Conservation (phyloP, 2,329 filamentous ascomycete species). For the Cladorrhinum sp. region DNA sequence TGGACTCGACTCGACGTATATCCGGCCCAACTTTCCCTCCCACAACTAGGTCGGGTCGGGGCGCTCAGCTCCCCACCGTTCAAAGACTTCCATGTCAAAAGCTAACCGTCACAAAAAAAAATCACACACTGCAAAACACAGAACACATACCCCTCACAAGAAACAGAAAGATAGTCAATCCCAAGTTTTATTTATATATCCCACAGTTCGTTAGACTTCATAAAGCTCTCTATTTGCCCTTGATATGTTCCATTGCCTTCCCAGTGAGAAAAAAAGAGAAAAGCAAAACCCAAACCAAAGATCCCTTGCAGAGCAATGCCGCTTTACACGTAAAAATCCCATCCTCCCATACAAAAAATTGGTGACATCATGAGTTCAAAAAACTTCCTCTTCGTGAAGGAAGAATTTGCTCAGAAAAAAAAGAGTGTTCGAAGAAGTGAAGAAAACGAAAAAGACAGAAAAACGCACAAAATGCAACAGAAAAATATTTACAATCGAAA, state of each 20-base stretch:
- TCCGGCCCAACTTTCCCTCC: too few species aligned
- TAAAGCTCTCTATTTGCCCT: background rate
- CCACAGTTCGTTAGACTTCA: background rate
- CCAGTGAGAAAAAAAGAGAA: too few species aligned
- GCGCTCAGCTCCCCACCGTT: too few species aligned
- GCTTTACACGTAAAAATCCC: background rate
- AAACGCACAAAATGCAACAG: background rate
- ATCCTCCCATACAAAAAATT: background rate
- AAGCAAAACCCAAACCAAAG: background rate
- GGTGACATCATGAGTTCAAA: background rate
- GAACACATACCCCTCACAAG: too few species aligned
- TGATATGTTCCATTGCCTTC: background rate
- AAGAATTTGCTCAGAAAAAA: background rate
- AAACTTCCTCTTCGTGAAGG: background rate
- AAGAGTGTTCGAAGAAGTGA: background rate
- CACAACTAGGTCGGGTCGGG: too few species aligned
- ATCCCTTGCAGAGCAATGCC: background rate
- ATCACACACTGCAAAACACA: too few species aligned
- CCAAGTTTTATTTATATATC: background rate
- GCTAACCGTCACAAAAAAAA: too few species aligned
- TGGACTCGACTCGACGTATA: too few species aligned
- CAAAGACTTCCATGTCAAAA: background rate
- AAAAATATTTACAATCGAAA: conserved; percentile 20
- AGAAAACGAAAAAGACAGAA: conserved; percentile 1
- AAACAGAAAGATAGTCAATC: too few species aligned